Base-by-base conservation (phyloP, 2,329 filamentous ascomycete genomes). In the Ceratocystiopsis minuta region DNA sequence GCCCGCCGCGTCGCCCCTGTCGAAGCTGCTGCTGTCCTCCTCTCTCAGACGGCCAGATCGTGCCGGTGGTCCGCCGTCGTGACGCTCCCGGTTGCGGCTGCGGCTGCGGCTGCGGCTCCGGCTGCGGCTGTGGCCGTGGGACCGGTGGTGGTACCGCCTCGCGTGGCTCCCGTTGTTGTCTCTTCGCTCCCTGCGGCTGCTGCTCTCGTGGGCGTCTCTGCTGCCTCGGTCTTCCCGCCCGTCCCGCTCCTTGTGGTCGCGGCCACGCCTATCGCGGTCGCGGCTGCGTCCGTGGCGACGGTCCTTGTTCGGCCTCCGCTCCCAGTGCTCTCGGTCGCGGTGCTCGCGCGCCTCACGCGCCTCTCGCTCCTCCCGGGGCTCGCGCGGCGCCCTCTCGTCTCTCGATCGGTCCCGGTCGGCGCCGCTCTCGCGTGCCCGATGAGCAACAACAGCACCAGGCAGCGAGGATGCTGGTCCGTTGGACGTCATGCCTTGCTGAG, bases 401-500 rank as follows among this genome's bases (percentile, higher is more conserved):
- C 37, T 48, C 9, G 24, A 28, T 10, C 24, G 24, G 24, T 28
- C 24, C 24, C 24, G 24, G 24, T 28, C 24, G 24, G 11, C 24
- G 24, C 24, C 47, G 41, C 44, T 36, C 31, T 49, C 51, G 40
- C 48, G 46, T 39, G 41, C 41, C 44, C 49, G 46, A 45, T 53
- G 52, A 43, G 50, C 49, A 42, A 54, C 51, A 49, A 49, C 50
- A 48, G 53, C 49, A 46, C 40, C 44, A 37, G 51, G 51, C 48
- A 51, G 34, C 42, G 45, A 40, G 11, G 28, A 49, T 45, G 48
- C 48, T 43, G 48, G 47, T 44, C 51, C 50, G 49, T 52, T 51
- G 48, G 53, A 52, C 52, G 50, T 58, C 56, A 57, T 58, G 53
- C 54, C 57, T 53, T 51, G 52, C 40, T 49, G 38, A 39, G 39